Base-by-base conservation (phyloP, 2,329 filamentous ascomycete genomes). In the Penicillium griseofulvum region DNA sequence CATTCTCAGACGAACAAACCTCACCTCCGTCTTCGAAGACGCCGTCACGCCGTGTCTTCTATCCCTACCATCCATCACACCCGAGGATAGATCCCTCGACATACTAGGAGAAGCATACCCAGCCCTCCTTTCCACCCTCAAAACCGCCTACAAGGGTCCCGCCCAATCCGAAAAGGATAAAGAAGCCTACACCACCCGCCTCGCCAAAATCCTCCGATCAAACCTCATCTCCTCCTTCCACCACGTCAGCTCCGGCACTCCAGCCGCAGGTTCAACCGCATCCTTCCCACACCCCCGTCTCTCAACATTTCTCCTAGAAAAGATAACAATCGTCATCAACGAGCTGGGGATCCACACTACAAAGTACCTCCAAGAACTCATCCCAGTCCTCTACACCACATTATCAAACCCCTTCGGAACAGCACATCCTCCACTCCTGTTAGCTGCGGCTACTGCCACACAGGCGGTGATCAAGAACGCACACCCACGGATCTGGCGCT, bases 51-150 rank as follows among this genome's bases (percentile, higher is more conserved):
- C 90, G 0, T 85, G 86, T 34, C 80, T 96, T n/a, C 80, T 87
- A 8, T 89, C 86, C 64, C 79, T 96, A 6, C 92, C 93, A 0
- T 84, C 81, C 12, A 76, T 96, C 39, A 96, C 90, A 0, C 85
- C 89, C 0, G 87, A 90, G 65, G 69, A 80, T 0, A 88, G 94
- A 53, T 89, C 89, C 4, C 67, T 88, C 2, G 65, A 68, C 1
- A 75, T 97, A 3, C 80, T 96, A 1, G 67, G 71, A 6, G 78
- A 80, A 7, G 85, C 88, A 0, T 95, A 91, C 61, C 78, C 81
- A 8, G 85, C 86, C 2, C 77, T 96, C 3, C 74, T 88, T 17
- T 74, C 76, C 0, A 79, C 96, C 6, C 70, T 78, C 8, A 64
- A 74, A 43, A 73, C 81, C 65, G 58, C 75, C 56, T 73, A 77